These are phyloP conservation scores for Parasarocladium wereldwijsianum DNA, from an alignment of 2,329 filamentous ascomycete species.

Conservation along the genomic window DNA sequence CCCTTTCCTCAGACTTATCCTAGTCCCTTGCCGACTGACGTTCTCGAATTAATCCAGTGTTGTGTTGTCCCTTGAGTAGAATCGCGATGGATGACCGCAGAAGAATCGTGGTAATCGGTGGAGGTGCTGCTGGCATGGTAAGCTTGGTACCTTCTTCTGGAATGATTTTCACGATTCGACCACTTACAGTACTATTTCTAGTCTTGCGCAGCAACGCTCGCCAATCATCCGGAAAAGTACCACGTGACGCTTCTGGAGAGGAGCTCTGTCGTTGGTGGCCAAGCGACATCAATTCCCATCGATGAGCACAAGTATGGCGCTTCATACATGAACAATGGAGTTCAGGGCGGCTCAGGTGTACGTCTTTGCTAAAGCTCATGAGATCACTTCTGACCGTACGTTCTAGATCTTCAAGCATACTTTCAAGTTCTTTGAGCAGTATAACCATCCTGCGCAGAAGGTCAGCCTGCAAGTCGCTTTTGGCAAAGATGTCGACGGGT, in stretches of 20 bases:
- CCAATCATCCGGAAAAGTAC: constrained; percentile 50
- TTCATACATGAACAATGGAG: constrained; percentile 47
- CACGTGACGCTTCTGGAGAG: constrained; percentile 48
- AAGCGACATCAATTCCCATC: constrained; percentile 44
- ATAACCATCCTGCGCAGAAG: constrained; percentile 39
- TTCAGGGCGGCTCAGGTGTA: constrained; percentile 40
- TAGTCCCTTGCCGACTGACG: too few species aligned
- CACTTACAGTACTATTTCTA: constrained; percentile 9
- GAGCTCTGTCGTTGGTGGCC: constrained; percentile 42
- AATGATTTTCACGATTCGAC: neutral
- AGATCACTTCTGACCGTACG: neutral
- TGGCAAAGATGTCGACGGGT: constrained; percentile 40
- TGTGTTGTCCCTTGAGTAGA: neutral
- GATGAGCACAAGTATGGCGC: constrained; percentile 41
- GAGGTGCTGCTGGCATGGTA: constrained; percentile 48
- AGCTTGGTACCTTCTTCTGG: constrained; percentile 6
- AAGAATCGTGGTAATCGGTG: constrained; percentile 44
- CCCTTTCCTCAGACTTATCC: too few species aligned
- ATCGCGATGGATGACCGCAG: constrained; percentile 15
- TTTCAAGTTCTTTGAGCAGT: constrained; percentile 46
- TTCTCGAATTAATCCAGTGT: neutral
- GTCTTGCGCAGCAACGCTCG: constrained; percentile 53
- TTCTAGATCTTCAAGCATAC: constrained; percentile 51
- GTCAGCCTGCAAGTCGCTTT: constrained; percentile 49
- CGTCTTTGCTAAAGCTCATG: neutral